Conservation (phyloP, 2,329 filamentous ascomycete species). For the Fusarium redolens region DNA sequence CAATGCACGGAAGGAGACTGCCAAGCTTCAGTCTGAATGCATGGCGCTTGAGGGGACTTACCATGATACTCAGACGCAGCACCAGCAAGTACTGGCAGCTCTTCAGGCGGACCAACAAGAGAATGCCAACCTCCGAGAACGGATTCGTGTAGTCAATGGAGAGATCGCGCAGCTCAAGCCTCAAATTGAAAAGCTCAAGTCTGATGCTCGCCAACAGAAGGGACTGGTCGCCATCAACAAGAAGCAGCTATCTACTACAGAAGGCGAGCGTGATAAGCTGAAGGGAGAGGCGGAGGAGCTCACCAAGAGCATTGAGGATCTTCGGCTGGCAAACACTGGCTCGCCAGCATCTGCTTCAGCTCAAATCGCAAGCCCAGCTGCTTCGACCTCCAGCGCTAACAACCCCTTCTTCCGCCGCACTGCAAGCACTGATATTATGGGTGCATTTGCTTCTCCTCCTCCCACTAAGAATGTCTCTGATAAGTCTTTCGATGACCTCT, state of each 20-base stretch:
- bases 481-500: constrained; percentile 86
- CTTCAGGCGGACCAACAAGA: constrained; percentile 91
- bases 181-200: constrained; percentile 91
- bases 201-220: constrained; percentile 93
- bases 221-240: constrained; percentile 98
- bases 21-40: constrained; percentile 85
- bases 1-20: constrained; percentile 80
- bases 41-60: constrained; percentile 84
- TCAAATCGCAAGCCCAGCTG: constrained; percentile 75
- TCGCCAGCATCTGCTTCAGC: constrained; percentile 61
- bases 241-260: constrained; percentile 92
- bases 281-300: constrained; percentile 81
- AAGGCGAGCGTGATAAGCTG: constrained; percentile 88
- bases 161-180: constrained; percentile 88
- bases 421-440: constrained; percentile 69
- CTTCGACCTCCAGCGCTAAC: constrained; percentile 78
- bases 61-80: constrained; percentile 84
- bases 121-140: constrained; percentile 86
- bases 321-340: constrained; percentile 62
- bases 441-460: constrained; percentile 62
- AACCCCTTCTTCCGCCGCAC: constrained; percentile 93
- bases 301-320: constrained; percentile 71
- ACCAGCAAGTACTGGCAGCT: constrained; percentile 77
- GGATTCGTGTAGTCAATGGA: constrained; percentile 83
- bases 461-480: constrained; percentile 63